Evolutionary conservation across 805 yeast species (phyloP).

Genomic region (Myxozyma nipponensis): DNA sequence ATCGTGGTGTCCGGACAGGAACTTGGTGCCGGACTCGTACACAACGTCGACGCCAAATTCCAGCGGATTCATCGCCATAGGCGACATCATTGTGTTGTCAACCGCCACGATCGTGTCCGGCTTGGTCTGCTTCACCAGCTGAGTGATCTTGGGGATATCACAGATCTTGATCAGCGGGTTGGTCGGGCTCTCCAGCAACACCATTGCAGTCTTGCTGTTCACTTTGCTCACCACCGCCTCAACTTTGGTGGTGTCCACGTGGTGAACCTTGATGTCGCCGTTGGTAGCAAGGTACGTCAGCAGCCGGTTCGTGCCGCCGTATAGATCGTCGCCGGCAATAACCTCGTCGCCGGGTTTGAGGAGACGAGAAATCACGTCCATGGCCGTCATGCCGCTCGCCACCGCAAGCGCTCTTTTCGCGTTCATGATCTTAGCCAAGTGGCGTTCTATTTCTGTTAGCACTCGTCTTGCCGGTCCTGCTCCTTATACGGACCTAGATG

Average conservation of each 20-base stretch:
- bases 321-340: slow-evolving; percentile 89
- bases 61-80: slow-evolving; percentile 77
- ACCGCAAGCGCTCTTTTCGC: slow-evolving; percentile 79
- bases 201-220: slow-evolving; percentile 60
- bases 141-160: slow-evolving; percentile 66
- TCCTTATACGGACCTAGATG: too few relatives aligned
- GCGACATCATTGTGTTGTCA: slow-evolving; percentile 97
- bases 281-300: slow-evolving; percentile 65
- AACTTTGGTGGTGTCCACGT: slow-evolving; percentile 76
- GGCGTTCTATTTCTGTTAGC: slow-evolving; percentile 48
- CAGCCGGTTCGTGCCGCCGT: slow-evolving; percentile 90
- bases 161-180: slow-evolving; percentile 88
- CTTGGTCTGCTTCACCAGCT: slow-evolving; percentile 60
- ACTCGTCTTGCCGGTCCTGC: too few relatives aligned
- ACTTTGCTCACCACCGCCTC: slow-evolving; percentile 57
- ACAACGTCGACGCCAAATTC: slow-evolving; percentile 86
- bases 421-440: slow-evolving; percentile 71
- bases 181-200: slow-evolving; percentile 87
- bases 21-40: slow-evolving; percentile 91
- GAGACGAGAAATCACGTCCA: slow-evolving; percentile 76
- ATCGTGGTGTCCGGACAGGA: slow-evolving; percentile 73
- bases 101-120: slow-evolving; percentile 74
- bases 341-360: slow-evolving; percentile 82
- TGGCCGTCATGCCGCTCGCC: slow-evolving; percentile 87
- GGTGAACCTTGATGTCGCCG: slow-evolving; percentile 62